Percentiles rank a stretch among this genome's conserved stretches.
Evolutionary conservation across 768 basidiomycete genomes (phyloP).

Genomic region (Psilocybe cubensis): DNA sequence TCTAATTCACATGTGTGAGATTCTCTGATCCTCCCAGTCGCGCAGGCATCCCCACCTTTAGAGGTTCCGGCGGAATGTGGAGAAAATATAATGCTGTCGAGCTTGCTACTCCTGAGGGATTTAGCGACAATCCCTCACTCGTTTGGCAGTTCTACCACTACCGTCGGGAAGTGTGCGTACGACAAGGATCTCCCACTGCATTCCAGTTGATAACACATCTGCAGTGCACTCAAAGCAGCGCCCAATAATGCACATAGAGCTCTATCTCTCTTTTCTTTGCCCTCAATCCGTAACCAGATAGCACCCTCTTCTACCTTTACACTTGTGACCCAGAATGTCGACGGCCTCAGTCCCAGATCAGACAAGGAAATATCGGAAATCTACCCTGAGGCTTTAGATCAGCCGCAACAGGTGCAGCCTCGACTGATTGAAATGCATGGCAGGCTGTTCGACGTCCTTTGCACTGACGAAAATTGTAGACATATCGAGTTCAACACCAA

Average conservation of each 20-base stretch:
- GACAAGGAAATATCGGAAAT: slow-evolving; percentile 29
- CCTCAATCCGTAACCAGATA: slow-evolving; percentile 36
- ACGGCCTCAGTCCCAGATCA: slow-evolving; percentile 50
- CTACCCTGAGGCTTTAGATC: slow-evolving; percentile 15
- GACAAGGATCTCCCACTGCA: neutral
- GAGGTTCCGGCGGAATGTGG: slow-evolving; percentile 57
- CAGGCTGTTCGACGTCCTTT: slow-evolving; percentile 54
- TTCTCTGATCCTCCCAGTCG: slow-evolving; percentile 2
- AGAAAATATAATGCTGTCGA: slow-evolving; percentile 50
- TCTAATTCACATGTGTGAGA: slow-evolving; percentile 18
- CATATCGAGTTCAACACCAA: slow-evolving; percentile 41
- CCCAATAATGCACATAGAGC: slow-evolving; percentile 63
- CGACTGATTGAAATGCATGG: slow-evolving; percentile 67
- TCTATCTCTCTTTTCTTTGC: slow-evolving; percentile 49
- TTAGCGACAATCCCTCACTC: slow-evolving; percentile 46
- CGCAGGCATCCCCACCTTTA: slow-evolving; percentile 51
- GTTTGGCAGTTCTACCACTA: slow-evolving; percentile 74
- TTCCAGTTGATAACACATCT: slow-evolving; percentile 10
- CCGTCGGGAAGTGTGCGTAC: slow-evolving; percentile 52
- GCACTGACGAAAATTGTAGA: slow-evolving; percentile 45
- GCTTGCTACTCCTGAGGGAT: slow-evolving; percentile 59
- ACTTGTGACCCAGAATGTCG: slow-evolving; percentile 67
- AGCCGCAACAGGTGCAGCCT: slow-evolving; percentile 22
- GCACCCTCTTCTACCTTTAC: slow-evolving; percentile 49
- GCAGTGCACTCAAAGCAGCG: slow-evolving; percentile 46